These are phyloP conservation scores for Solanum hybrid DNA, from an alignment of 305 asterid species.

Conservation along the genomic window DNA sequence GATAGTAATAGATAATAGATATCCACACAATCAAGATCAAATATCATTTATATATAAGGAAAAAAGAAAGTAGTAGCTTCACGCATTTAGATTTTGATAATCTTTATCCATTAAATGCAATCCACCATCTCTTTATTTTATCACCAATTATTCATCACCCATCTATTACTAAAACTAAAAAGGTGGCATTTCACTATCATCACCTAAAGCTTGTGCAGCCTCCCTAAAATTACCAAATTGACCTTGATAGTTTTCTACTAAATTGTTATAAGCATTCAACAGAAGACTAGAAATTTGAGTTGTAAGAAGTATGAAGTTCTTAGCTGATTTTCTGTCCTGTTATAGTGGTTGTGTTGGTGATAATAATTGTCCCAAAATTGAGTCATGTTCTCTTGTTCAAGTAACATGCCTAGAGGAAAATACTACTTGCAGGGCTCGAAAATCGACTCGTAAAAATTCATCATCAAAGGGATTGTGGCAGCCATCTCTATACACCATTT, in stretches of 20 bases:
- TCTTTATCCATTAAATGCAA: not conserved
- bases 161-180: not conserved
- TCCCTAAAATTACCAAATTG: not conserved
- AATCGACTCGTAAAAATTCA: constrained; percentile 1
- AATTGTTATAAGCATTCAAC: not conserved
- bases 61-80: not conserved
- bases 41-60: too few relatives aligned
- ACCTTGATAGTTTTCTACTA: not conserved
- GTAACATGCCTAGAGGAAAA: not conserved
- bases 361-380: not conserved
- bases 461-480: constrained; percentile 3
- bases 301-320: not conserved
- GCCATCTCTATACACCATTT: constrained; percentile 4
- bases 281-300: not conserved
- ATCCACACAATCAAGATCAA: not conserved
- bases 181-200: not conserved
- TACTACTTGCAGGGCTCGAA: not conserved
- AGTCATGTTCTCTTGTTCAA: not conserved
- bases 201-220: not conserved
- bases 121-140: not conserved
- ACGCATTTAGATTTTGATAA: not conserved
- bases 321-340: not conserved
- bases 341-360: not conserved
- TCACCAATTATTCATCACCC: not conserved
- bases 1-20: not conserved